Conservation (phyloP, 2,329 filamentous ascomycete species). For the Drechslerella dactyloides region DNA sequence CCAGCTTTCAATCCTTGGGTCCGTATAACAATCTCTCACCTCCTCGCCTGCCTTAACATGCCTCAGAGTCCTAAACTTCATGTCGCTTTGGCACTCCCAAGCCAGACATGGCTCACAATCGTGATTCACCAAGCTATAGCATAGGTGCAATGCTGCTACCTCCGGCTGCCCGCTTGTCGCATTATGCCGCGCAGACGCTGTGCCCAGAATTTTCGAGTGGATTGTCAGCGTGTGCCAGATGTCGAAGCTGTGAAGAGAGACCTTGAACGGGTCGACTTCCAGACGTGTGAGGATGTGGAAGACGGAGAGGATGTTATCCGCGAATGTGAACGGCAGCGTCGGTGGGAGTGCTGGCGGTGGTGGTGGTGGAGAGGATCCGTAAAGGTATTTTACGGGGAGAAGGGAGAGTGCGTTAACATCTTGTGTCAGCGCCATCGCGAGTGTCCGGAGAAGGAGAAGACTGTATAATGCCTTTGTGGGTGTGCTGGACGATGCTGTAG, state of each 20-base stretch:
- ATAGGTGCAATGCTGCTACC: slow-evolving; percentile 76
- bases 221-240: slow-evolving; percentile 88
- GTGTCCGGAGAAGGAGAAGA: slow-evolving; percentile 67
- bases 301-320: slow-evolving; percentile 74
- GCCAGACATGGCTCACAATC: slow-evolving; percentile 92
- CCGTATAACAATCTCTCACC: slow-evolving; percentile 92
- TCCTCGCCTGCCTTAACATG: slow-evolving; percentile 76
- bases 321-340: slow-evolving; percentile 78
- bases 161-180: slow-evolving; percentile 81
- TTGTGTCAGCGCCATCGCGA: slow-evolving; percentile 70
- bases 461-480: slow-evolving; percentile 64
- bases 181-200: slow-evolving; percentile 83
- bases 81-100: slow-evolving; percentile 88
- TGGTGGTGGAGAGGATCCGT: slow-evolving; percentile 66
- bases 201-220: slow-evolving; percentile 90
- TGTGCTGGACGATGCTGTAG: slow-evolving; percentile 30
- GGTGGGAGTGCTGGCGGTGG: slow-evolving; percentile 65
- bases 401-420: slow-evolving; percentile 69
- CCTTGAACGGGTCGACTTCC: slow-evolving; percentile 76
- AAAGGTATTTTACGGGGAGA: slow-evolving; percentile 70
- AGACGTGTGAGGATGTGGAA: slow-evolving; percentile 82
- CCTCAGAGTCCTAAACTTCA: slow-evolving; percentile 70
- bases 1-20: slow-evolving; percentile 74
- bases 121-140: slow-evolving; percentile 96
- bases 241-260: slow-evolving; percentile 66